Conservation (phyloP, 352 stramenopile genomes). For the Phytophthora pseudosyringae region DNA sequence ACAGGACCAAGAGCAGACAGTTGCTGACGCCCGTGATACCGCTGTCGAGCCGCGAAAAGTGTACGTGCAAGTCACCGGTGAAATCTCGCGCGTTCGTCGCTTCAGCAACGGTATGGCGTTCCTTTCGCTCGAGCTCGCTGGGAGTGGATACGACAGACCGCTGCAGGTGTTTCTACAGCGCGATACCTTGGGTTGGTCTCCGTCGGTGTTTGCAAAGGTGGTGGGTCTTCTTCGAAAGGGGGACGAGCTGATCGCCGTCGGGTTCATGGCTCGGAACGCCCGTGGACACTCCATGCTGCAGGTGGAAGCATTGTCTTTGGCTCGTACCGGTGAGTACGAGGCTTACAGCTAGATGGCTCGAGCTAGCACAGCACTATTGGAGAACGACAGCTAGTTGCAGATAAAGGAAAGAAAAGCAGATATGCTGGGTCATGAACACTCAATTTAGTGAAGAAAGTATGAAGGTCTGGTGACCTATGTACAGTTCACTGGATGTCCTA, state of each 20-base stretch:
- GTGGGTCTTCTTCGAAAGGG: slow-evolving; percentile 44
- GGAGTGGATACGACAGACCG: slow-evolving; percentile 23
- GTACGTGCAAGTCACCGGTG: slow-evolving; percentile 44
- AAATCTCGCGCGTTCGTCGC: slow-evolving; percentile 45
- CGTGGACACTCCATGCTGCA: slow-evolving; percentile 53
- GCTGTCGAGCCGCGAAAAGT: slow-evolving; percentile 6
- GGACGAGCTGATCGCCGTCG: slow-evolving; percentile 46
- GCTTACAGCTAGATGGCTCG: slow-evolving; percentile 35
- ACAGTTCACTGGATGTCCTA: slow-evolving; percentile 9
- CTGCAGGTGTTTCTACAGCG: slow-evolving; percentile 51
- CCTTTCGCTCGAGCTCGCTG: slow-evolving; percentile 39
- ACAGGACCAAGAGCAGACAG: slow-evolving; percentile 25
- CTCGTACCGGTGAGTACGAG: slow-evolving; percentile 43
- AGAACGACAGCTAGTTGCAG: neutral
- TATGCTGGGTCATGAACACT: neutral
- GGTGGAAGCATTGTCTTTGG: slow-evolving; percentile 42
- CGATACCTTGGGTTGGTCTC: slow-evolving; percentile 41
- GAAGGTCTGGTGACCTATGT: neutral
- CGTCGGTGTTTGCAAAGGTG: slow-evolving; percentile 33
- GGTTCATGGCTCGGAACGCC: slow-evolving; percentile 44
- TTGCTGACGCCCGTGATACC: slow-evolving; percentile 9
- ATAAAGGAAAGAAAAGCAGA: neutral
- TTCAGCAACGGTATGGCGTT: slow-evolving; percentile 63
- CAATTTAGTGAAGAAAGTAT: neutral
- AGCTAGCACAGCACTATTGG: neutral